Conservation (phyloP, 1,284 basidiomycete genomes). For the Flammula alnicola region DNA sequence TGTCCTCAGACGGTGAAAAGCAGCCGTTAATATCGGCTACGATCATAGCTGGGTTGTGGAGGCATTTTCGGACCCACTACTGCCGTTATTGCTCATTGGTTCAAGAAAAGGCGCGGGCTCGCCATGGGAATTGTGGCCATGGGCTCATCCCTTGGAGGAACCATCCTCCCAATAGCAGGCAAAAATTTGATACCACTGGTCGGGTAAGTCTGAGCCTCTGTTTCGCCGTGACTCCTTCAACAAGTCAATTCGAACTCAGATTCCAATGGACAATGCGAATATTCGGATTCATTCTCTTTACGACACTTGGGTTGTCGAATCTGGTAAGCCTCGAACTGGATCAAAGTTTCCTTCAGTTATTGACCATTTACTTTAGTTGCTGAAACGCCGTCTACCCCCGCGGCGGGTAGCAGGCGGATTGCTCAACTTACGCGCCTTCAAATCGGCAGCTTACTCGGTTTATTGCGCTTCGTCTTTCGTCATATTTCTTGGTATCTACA, state of each 20-base stretch:
- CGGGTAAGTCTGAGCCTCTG: conserved; percentile 39
- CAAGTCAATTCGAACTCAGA: conserved; percentile 31
- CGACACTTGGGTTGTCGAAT: conserved; percentile 47
- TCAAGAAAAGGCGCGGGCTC: conserved; percentile 44
- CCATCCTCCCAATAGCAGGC: conserved; percentile 50
- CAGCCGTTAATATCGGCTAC: background rate
- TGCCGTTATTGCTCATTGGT: conserved; percentile 57
- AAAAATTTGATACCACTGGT: conserved; percentile 48
- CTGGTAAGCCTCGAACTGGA: conserved; percentile 32
- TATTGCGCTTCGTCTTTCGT: conserved; percentile 28
- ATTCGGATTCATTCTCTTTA: conserved; percentile 55
- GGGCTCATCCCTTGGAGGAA: conserved; percentile 52
- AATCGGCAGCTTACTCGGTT: conserved; percentile 22
- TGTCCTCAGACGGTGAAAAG: background rate
- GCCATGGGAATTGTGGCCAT: conserved; percentile 47
- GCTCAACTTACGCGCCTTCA: conserved; percentile 26
- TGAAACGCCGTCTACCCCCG: conserved; percentile 49
- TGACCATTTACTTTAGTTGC: conserved; percentile 32
- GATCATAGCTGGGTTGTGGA: conserved; percentile 43
- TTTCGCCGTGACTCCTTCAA: conserved; percentile 23
- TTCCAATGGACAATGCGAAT: conserved; percentile 68
- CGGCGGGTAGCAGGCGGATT: conserved; percentile 23
- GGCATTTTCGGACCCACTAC: conserved; percentile 53
- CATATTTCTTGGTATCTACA: conserved; percentile 29
- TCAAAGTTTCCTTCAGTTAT: background rate